Evolutionary conservation across 345 rosid species (phyloP), one percentile per base, ranked within the genome.

Genomic region (Eutrema yunnanense): DNA sequence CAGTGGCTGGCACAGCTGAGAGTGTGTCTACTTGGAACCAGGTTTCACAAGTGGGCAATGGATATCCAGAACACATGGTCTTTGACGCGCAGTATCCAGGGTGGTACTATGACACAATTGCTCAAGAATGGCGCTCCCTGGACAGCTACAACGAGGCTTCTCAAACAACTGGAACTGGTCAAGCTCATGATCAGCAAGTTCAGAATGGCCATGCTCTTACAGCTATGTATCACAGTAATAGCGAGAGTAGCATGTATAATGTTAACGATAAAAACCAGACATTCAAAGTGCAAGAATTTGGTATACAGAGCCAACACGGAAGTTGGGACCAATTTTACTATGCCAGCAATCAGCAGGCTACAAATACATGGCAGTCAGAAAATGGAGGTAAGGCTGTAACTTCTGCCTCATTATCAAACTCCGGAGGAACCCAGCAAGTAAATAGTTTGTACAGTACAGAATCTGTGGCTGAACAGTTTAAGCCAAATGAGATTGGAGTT

Each of bases 71-170:
- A 62, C 94, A 90, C 75, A 92, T 96, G 92, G 66, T 81, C 51
- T 96, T 92, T 84, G 95, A 96, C 76, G 81, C 89, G 6, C 98
- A 88, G 55, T 90, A 85, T 74, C 99, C 98, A 19, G 99, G 95
- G 76, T 96, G 97, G 97, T 96, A 96, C 84, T 92, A 81, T 75
- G 92, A 92, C 61, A 82, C 84, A 41, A 78, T 85, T 81, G 78
- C 80, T 30, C 86, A 82, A 81, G 91, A 88, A 62, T 96, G 98
- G 98, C 78, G 63, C 69, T n/a, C 87, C 9, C 65, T 92, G 54
- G 97, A 96, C 47, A 86, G 85, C 84, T 88, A 86, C 79, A 83
- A 82, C 63, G 73, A 90, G 69, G 63, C 87, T 52, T 52, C 68
- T 65, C 88, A 87, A 74, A 79, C 84, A 47, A 59, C 71, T 73